A percentile compares a stretch with the other conserved stretches of the same genome.
Evolutionary conservation across 805 yeast genomes (phyloP).

Genomic region (Candida lessepsii): DNA sequence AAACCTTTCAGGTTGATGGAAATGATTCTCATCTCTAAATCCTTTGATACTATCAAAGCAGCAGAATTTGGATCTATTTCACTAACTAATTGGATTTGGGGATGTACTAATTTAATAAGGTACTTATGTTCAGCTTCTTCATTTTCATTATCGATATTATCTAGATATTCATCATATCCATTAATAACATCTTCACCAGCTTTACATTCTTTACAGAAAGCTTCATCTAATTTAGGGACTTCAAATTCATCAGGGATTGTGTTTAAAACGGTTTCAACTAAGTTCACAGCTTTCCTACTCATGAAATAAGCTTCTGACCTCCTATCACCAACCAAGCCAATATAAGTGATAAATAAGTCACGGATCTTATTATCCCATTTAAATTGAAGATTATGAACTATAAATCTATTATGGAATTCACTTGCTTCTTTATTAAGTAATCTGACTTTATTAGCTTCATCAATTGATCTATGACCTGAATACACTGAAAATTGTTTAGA

Average conservation of each 20-base stretch:
- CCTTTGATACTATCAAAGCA: slow-evolving; percentile 53
- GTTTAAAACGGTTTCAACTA: slow-evolving; percentile 43
- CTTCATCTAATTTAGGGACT: slow-evolving; percentile 18
- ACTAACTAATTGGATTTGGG: slow-evolving; percentile 72
- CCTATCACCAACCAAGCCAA: slow-evolving; percentile 44
- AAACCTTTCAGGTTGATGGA: slow-evolving; percentile 43
- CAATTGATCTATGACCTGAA: slow-evolving; percentile 28
- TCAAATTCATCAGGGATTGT: slow-evolving; percentile 15
- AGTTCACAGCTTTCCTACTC: slow-evolving; percentile 49
- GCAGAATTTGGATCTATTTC: slow-evolving; percentile 47
- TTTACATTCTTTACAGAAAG: slow-evolving; percentile 17
- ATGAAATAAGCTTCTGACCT: slow-evolving; percentile 44
- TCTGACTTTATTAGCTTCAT: slow-evolving; percentile 24
- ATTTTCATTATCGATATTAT: slow-evolving; percentile 33
- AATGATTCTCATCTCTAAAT: slow-evolving; percentile 55
- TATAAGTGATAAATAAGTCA: slow-evolving; percentile 59
- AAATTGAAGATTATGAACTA: slow-evolving; percentile 67
- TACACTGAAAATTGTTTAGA: slow-evolving; percentile 27
- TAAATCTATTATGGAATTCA: slow-evolving; percentile 64
- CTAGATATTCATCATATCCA: slow-evolving; percentile 53
- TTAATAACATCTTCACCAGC: slow-evolving; percentile 37
- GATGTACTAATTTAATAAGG: slow-evolving; percentile 66
- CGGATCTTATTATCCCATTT: slow-evolving; percentile 77
- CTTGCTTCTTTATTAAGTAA: slow-evolving; percentile 23
- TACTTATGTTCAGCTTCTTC: slow-evolving; percentile 55